These are phyloP conservation scores for Talaromyces sp. DNA, from an alignment of 2,329 filamentous ascomycete species.

Conservation along the genomic window DNA sequence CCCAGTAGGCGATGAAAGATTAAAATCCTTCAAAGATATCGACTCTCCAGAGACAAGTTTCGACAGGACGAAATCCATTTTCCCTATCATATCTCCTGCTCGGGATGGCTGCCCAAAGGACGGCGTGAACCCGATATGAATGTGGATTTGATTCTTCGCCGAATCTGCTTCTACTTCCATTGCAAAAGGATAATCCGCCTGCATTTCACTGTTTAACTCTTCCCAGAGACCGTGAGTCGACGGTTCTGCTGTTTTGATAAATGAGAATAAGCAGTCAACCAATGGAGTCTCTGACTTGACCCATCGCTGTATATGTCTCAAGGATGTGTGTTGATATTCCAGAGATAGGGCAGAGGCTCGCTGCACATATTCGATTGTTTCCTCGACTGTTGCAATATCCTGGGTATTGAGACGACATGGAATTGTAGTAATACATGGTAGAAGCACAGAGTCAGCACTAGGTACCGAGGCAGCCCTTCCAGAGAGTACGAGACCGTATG, in stretches of 20 bases:
- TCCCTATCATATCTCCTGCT: conserved; percentile 25
- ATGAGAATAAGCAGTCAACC: conserved; percentile 33
- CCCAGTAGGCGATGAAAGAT: conserved; percentile 7
- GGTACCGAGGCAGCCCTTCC: conserved; percentile 26
- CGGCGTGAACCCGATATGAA: conserved; percentile 21
- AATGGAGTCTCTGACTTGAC: conserved; percentile 24
- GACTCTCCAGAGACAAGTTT: conserved; percentile 20
- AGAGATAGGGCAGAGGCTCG: conserved; percentile 22
- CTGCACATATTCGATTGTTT: conserved; percentile 19
- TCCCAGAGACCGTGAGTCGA: conserved; percentile 19
- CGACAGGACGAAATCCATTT: conserved; percentile 25
- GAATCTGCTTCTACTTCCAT: conserved; percentile 27
- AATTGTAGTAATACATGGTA: conserved; percentile 34
- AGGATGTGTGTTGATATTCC: conserved; percentile 31
- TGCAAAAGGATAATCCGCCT: conserved; percentile 30
- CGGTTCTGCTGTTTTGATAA: conserved; percentile 16
- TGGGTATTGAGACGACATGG: conserved; percentile 26
- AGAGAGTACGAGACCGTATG: conserved; percentile 29
- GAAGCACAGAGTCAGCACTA: conserved; percentile 25
- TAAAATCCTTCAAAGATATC: conserved; percentile 20
- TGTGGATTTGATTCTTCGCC: conserved; percentile 16
- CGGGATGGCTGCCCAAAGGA: conserved; percentile 18
- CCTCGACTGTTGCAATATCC: conserved; percentile 16
- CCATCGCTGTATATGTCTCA: conserved; percentile 32
- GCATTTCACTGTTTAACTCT: conserved; percentile 28